Conservation (phyloP, 108 stramenopile genomes). For the Cylindrotheca fusiformis region DNA sequence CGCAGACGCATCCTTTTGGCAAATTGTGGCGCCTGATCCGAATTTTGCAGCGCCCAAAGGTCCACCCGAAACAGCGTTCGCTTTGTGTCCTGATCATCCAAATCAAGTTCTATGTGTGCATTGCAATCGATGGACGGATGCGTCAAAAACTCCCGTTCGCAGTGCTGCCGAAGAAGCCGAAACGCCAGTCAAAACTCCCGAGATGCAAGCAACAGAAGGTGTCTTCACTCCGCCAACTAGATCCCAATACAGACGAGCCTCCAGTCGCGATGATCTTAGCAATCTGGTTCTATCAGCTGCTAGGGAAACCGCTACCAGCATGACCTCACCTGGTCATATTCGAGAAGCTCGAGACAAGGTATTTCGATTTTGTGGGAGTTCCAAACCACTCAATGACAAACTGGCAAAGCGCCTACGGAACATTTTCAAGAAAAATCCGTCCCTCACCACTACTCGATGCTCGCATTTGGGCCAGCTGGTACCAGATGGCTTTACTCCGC, state of each 20-base stretch:
- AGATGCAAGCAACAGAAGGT: background rate
- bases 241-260: slow-evolving; percentile 1
- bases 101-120: slow-evolving; percentile 24
- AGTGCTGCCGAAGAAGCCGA: background rate
- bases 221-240: slow-evolving; percentile 8
- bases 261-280: background rate
- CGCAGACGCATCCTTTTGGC: slow-evolving; percentile 26
- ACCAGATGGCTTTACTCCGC: slow-evolving; percentile 77
- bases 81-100: background rate
- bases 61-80: slow-evolving; percentile 10
- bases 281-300: slow-evolving; percentile 30
- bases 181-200: slow-evolving; percentile 5
- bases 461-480: slow-evolving; percentile 38
- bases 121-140: slow-evolving; percentile 13
- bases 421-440: slow-evolving; percentile 31
- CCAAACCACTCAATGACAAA: slow-evolving; percentile 34
- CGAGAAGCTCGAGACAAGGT: slow-evolving; percentile 30
- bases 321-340: slow-evolving; percentile 15
- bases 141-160: background rate
- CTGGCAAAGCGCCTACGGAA: slow-evolving; percentile 32
- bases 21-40: slow-evolving; percentile 47
- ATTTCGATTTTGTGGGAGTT: slow-evolving; percentile 36
- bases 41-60: slow-evolving; percentile 23
- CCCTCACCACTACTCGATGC: slow-evolving; percentile 38
- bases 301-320: slow-evolving; percentile 21